Conservation (phyloP, 2,329 filamentous ascomycete genomes). For the Coccinonectria pachysandricola region DNA sequence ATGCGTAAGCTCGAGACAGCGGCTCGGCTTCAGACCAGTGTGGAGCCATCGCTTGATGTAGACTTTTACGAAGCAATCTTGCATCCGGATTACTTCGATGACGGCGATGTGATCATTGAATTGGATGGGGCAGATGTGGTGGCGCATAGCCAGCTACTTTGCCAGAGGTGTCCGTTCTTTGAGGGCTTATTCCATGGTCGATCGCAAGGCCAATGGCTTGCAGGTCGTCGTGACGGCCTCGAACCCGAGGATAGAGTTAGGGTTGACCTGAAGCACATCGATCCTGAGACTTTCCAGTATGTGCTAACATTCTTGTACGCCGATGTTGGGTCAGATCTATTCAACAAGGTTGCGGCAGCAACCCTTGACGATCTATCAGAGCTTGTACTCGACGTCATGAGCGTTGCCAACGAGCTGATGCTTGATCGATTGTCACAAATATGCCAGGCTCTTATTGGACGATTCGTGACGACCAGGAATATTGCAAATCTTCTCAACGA, state of each 20-base stretch:
- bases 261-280: conserved; percentile 77
- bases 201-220: conserved; percentile 75
- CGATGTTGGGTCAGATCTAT: conserved; percentile 70
- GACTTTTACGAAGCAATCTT: conserved; percentile 63
- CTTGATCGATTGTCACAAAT: conserved; percentile 81
- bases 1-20: conserved; percentile 65
- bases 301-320: conserved; percentile 77
- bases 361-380: conserved; percentile 80
- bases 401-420: conserved; percentile 89
- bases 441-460: conserved; percentile 75
- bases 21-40: conserved; percentile 61
- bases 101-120: conserved; percentile 70
- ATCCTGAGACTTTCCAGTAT: conserved; percentile 61
- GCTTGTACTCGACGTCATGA: conserved; percentile 82
- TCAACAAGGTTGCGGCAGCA: conserved; percentile 61
- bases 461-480: conserved; percentile 78
- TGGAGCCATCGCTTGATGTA: conserved; percentile 50
- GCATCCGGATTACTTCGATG: conserved; percentile 62
- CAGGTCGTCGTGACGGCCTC: conserved; percentile 47
- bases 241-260: conserved; percentile 37
- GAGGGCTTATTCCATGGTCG: conserved; percentile 82
- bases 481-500: conserved; percentile 77
- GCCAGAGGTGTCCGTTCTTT: conserved; percentile 85
- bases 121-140: conserved; percentile 61
- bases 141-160: conserved; percentile 70